phyloP scores from a whole-genome alignment of 176 grass and related monocot species.

The Carex kokanica region DNA sequence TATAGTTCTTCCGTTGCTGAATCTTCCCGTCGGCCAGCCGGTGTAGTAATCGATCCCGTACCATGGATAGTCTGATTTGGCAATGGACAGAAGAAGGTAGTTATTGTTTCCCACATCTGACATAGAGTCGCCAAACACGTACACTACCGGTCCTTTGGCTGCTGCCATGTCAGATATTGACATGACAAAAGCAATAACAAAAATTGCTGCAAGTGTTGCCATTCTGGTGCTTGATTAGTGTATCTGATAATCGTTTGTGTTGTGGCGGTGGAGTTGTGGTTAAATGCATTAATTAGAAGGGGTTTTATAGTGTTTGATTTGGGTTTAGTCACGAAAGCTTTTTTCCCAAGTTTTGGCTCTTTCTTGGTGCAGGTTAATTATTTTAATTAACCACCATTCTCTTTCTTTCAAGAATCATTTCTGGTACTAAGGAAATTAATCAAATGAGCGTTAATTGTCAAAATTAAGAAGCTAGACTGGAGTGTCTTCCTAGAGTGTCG shows the following conservation, averaged over 20 bases:
- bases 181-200: slow-evolving; percentile 19
- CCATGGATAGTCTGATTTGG: slow-evolving; percentile 88
- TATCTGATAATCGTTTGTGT: neutral
- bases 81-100: slow-evolving; percentile 67
- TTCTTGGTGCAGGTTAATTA: neutral
- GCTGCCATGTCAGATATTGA: neutral
- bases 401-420: slow-evolving; percentile 25
- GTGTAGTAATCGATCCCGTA: slow-evolving; percentile 74
- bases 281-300: neutral
- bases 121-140: slow-evolving; percentile 89
- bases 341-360: slow-evolving; percentile 4
- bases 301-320: slow-evolving; percentile 29
- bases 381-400: slow-evolving; percentile 12
- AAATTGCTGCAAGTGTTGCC: slow-evolving; percentile 30
- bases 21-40: slow-evolving; percentile 66
- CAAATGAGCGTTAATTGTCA: neutral
- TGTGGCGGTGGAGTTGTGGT: neutral
- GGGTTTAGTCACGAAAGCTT: slow-evolving; percentile 5
- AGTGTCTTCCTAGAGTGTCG: slow-evolving; percentile 14
- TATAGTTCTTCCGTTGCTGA: slow-evolving; percentile 90
- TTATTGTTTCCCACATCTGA: slow-evolving; percentile 97
- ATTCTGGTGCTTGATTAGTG: slow-evolving; percentile 22
- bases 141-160: slow-evolving; percentile 44
- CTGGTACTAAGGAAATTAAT: neutral
- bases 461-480: slow-evolving; percentile 4